A percentile compares a stretch with the other conserved stretches of the same genome.
Evolutionary conservation across 2,329 filamentous ascomycete genomes (phyloP).

Genomic region (Pezicula radicicola): DNA sequence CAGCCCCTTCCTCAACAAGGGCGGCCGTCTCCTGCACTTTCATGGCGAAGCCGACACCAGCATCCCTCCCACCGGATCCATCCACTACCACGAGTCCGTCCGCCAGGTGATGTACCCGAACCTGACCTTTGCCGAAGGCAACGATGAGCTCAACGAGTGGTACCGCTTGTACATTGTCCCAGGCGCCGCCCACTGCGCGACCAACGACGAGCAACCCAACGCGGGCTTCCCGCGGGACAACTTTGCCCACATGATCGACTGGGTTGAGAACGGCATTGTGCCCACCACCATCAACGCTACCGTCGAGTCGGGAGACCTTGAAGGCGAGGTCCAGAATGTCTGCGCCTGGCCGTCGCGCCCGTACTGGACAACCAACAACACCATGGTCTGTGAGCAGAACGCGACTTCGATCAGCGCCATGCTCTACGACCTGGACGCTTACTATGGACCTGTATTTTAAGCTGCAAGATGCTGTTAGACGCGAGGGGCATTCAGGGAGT

Average conservation of each 20-base stretch:
- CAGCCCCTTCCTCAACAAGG: constrained; percentile 17
- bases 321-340: constrained; percentile 33
- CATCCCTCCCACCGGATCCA: background rate
- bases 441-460: constrained; percentile 36
- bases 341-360: constrained; percentile 42
- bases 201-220: constrained; percentile 36
- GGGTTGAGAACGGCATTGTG: constrained; percentile 46
- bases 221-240: constrained; percentile 42
- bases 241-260: constrained; percentile 44
- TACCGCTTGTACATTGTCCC: background rate
- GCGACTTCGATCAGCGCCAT: constrained; percentile 35
- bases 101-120: constrained; percentile 1
- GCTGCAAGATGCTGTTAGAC: too few species aligned
- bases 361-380: constrained; percentile 33
- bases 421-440: constrained; percentile 35
- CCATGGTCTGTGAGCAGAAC: constrained; percentile 35
- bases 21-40: constrained; percentile 12
- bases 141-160: constrained; percentile 20
- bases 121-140: constrained; percentile 41
- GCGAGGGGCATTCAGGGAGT: too few species aligned
- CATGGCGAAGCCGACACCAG: constrained; percentile 10
- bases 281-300: constrained; percentile 40
- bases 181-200: constrained; percentile 47
- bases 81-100: too few species aligned
- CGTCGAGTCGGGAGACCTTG: constrained; percentile 8